A percentile compares a stretch with the other conserved stretches of the same genome.
Evolutionary conservation across 2,329 filamentous ascomycete genomes (phyloP).

Genomic region (Cladophialophora carrionii): DNA sequence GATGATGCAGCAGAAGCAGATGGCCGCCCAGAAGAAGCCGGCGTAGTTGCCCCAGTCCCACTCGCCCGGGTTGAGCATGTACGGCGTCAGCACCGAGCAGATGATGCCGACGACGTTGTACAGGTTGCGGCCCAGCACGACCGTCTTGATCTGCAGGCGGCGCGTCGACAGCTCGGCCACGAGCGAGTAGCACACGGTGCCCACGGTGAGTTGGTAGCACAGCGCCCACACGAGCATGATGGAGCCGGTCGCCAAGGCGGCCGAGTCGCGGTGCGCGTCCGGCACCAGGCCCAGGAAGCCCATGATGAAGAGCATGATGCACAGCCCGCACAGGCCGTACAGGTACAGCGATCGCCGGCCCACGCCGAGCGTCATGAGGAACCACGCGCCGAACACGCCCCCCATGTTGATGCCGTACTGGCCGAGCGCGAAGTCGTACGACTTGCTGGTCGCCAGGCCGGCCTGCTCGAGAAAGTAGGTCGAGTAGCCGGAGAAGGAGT

Average conservation of each 20-base stretch:
- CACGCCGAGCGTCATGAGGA: conserved; percentile 72
- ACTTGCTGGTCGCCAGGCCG: conserved; percentile 44
- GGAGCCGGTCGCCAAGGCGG: conserved; percentile 75
- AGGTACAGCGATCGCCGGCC: conserved; percentile 78
- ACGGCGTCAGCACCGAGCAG: conserved; percentile 79
- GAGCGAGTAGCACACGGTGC: conserved; percentile 86
- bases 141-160: conserved; percentile 85
- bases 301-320: conserved; percentile 75
- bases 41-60: conserved; percentile 90
- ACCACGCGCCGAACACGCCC: conserved; percentile 80
- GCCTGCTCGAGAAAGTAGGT: conserved; percentile 52
- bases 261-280: conserved; percentile 59
- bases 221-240: conserved; percentile 85
- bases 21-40: conserved; percentile 85
- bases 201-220: conserved; percentile 83
- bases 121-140: conserved; percentile 79
- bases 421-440: conserved; percentile 49
- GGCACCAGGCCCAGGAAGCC: conserved; percentile 81
- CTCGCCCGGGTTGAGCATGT: conserved; percentile 81
- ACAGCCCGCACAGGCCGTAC: conserved; percentile 73
- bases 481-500: conserved; percentile 67
- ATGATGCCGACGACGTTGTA: conserved; percentile 83
- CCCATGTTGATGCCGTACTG: conserved; percentile 55
- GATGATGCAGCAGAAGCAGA: conserved; percentile 77
- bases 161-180: conserved; percentile 83